These are phyloP conservation scores for Nevesoporus exiguus DNA, from an alignment of 768 basidiomycete species.

Conservation along the genomic window DNA sequence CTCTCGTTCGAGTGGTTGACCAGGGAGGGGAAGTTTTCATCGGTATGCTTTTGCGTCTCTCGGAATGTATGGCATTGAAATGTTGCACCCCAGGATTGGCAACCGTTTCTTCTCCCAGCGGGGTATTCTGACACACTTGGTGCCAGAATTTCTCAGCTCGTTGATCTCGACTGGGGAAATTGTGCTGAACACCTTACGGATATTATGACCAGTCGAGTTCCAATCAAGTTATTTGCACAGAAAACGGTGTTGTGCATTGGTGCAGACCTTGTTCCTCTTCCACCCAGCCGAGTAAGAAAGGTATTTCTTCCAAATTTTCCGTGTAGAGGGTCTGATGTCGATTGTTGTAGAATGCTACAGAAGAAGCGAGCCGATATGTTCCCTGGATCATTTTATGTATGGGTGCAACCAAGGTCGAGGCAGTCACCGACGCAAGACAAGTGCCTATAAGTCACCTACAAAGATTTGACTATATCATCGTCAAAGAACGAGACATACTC, in stretches of 20 bases:
- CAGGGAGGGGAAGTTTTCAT: conserved; percentile 30
- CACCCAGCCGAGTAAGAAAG: conserved; percentile 25
- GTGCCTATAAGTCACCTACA: conserved; percentile 23
- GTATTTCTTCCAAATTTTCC: conserved; percentile 3
- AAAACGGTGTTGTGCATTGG: conserved; percentile 62
- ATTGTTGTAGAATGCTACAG: conserved; percentile 19
- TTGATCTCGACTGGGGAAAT: conserved; percentile 50
- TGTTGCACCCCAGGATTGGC: conserved; percentile 51
- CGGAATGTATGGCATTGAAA: conserved; percentile 8
- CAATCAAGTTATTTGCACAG: conserved; percentile 53
- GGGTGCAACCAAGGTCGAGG: conserved; percentile 72
- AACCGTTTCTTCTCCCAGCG: conserved; percentile 51
- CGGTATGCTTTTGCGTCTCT: conserved; percentile 15
- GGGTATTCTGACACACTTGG: conserved; percentile 42
- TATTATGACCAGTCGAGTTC: conserved; percentile 56
- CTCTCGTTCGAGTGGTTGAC: conserved; percentile 53
- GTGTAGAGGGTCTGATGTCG: neutral
- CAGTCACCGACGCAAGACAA: conserved; percentile 44
- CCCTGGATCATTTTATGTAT: conserved; percentile 72
- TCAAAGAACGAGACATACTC: conserved; percentile 40
- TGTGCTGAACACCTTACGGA: conserved; percentile 49
- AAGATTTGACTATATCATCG: conserved; percentile 61
- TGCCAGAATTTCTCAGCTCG: conserved; percentile 43
- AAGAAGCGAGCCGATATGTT: conserved; percentile 44
- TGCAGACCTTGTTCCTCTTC: conserved; percentile 48